Conservation (phyloP, 331 rosid species). For the Telfairia occidentalis region DNA sequence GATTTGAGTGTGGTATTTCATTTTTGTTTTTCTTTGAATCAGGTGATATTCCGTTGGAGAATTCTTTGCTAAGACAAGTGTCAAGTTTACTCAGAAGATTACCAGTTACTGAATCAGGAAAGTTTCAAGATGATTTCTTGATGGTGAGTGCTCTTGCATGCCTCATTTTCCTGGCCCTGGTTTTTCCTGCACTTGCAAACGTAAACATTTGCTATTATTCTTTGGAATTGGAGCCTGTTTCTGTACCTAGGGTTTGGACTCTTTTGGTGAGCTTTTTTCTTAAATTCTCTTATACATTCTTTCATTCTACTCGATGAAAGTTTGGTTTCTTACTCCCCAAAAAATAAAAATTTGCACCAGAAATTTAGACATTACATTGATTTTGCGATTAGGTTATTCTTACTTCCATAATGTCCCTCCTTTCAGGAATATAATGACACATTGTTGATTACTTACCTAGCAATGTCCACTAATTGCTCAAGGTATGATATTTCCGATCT, state of each 20-base stretch:
- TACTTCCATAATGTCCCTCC: conserved; percentile 10
- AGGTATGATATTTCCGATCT: conserved; percentile 35
- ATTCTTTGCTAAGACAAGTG: conserved; percentile 83
- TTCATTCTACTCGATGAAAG: too few relatives aligned
- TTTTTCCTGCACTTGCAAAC: neutral
- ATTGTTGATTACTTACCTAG: conserved; percentile 65
- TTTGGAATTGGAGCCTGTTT: too few relatives aligned
- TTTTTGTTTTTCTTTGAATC: conserved; percentile 9
- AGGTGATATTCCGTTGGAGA: conserved; percentile 84
- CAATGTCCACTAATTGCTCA: conserved; percentile 95
- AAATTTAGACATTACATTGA: neutral
- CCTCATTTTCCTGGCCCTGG: neutral
- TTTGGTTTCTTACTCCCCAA: too few relatives aligned
- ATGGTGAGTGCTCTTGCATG: conserved; percentile 47
- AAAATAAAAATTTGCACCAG: too few relatives aligned
- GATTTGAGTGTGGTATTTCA: neutral
- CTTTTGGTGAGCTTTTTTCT: too few relatives aligned
- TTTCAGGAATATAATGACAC: conserved; percentile 87
- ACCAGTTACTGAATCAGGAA: conserved; percentile 83
- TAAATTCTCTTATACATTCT: too few relatives aligned
- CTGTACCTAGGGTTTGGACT: too few relatives aligned
- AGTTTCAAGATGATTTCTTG: conserved; percentile 88
- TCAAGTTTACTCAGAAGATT: conserved; percentile 85
- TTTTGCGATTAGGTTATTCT: neutral
- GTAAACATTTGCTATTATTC: too few relatives aligned